Evolutionary conservation across 495 filamentous ascomycete genomes (phyloP).

Genomic region (Talaromyces wortmannii): DNA sequence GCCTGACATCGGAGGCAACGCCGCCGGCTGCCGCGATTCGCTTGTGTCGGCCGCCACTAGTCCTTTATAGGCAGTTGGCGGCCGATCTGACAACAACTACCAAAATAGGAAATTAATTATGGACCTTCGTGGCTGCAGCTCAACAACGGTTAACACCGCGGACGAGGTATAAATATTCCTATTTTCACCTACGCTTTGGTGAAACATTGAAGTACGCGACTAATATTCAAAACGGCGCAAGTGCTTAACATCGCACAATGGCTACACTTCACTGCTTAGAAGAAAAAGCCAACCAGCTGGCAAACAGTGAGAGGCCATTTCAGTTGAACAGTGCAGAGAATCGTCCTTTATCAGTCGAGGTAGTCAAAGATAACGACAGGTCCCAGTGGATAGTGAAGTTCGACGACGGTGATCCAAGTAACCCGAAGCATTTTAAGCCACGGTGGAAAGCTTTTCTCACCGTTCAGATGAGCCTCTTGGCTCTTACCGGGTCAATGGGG

Average conservation of each 20-base stretch:
- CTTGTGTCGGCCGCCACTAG: background rate
- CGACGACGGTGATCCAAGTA: background rate
- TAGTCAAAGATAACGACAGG: background rate
- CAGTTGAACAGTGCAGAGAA: background rate
- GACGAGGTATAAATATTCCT: too few species aligned
- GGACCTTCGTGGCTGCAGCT: too few species aligned
- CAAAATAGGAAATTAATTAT: too few species aligned
- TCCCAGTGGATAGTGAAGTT: background rate
- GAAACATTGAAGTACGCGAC: too few species aligned
- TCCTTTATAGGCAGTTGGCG: background rate
- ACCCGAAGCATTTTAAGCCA: background rate
- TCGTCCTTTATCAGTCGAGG: background rate
- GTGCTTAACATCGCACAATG: too few species aligned
- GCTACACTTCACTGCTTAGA: too few species aligned
- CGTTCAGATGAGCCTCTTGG: constrained; percentile 29
- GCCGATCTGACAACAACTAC: background rate
- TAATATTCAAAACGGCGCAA: too few species aligned
- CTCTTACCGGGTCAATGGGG: constrained; percentile 26
- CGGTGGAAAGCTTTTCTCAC: constrained; percentile 31
- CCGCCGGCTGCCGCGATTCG: background rate
- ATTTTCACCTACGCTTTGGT: too few species aligned
- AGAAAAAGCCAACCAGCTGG: too few species aligned
- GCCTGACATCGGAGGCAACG: too few species aligned
- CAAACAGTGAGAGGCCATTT: too few species aligned
- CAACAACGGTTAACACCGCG: too few species aligned